These are phyloP conservation scores for Mucor racemosus DNA, from an alignment of 371 early-diverging fungal genomes.

Conservation along the genomic window DNA sequence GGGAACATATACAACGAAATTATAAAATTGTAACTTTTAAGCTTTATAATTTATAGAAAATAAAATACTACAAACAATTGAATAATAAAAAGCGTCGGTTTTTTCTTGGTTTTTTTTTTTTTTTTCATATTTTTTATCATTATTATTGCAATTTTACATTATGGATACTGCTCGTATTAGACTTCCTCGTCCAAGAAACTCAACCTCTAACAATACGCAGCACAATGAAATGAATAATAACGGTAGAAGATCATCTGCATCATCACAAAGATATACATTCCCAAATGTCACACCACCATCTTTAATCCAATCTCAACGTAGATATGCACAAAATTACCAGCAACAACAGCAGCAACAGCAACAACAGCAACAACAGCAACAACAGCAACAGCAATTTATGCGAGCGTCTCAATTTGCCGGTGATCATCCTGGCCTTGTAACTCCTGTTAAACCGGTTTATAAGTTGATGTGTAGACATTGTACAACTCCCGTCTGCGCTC, in stretches of 20 bases:
- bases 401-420: slow-evolving; percentile 1
- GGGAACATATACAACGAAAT: not conserved
- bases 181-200: slow-evolving; percentile 25
- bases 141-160: not conserved
- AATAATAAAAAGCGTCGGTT: slow-evolving; percentile 3
- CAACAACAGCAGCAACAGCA: slow-evolving; percentile 10
- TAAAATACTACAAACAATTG: not conserved
- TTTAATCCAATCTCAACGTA: slow-evolving; percentile 22
- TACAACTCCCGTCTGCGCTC: slow-evolving; percentile 63
- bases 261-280: slow-evolving; percentile 19
- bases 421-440: slow-evolving; percentile 13
- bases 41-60: not conserved
- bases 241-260: slow-evolving; percentile 11
- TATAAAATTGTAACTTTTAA: not conserved
- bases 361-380: slow-evolving; percentile 9
- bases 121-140: not conserved
- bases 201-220: not conserved
- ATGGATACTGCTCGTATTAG: slow-evolving; percentile 25
- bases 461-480: slow-evolving; percentile 45
- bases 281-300: slow-evolving; percentile 26
- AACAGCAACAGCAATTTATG: slow-evolving; percentile 11
- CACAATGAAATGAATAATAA: not conserved
- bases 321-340: slow-evolving; percentile 7
- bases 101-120: not conserved
- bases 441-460: slow-evolving; percentile 47